Conservation (phyloP, 164 flowering plant species). For the Chloranthus sessilifolius region DNA sequence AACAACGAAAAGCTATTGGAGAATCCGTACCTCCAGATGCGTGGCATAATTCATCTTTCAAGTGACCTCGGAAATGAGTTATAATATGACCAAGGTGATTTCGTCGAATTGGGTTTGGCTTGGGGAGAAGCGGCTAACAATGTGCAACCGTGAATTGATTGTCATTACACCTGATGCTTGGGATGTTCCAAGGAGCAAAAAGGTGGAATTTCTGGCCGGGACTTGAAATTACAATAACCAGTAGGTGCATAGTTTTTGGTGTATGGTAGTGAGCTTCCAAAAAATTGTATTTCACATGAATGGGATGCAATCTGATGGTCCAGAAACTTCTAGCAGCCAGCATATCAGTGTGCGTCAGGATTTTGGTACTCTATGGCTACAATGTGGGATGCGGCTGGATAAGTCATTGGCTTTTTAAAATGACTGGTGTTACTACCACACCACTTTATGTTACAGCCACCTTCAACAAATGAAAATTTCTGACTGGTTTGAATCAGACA, state of each 20-base stretch:
- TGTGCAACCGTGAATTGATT: background rate
- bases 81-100: constrained; percentile 12
- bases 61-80: constrained; percentile 51
- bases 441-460: no score
- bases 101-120: constrained; percentile 4
- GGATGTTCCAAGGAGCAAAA: constrained; percentile 9
- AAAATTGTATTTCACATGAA: background rate
- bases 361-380: no score
- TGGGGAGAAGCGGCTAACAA: constrained; percentile 2
- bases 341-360: no score
- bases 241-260: constrained; percentile 1
- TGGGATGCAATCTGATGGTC: no score
- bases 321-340: no score
- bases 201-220: constrained; percentile 12
- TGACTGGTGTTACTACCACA: no score
- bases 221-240: background rate
- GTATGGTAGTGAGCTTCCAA: background rate
- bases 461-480: no score
- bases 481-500: no score
- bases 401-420: no score
- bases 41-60: constrained; percentile 87
- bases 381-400: no score
- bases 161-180: constrained; percentile 9
- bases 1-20: constrained; percentile 97
- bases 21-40: constrained; percentile 98